Percentiles rank a stretch among this genome's conserved stretches.
These are phyloP conservation scores for Mortierella sp. DNA, from an alignment of 371 early-diverging fungal genomes.

Conservation along the genomic window DNA sequence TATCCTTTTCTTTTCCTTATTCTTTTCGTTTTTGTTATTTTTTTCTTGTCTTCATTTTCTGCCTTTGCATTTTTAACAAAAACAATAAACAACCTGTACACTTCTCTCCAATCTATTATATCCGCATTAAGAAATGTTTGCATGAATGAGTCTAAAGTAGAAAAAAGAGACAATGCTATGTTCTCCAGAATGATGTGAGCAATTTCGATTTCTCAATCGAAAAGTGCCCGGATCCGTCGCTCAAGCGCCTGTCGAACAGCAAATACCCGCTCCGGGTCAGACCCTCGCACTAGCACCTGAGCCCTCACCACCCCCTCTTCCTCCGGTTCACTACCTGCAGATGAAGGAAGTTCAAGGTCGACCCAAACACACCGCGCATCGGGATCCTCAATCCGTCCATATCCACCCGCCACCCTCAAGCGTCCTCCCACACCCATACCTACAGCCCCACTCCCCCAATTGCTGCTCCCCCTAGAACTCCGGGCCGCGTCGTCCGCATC, in stretches of 20 bases:
- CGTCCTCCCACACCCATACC: not conserved
- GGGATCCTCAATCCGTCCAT: slow-evolving; percentile 3
- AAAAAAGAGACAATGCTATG: not conserved
- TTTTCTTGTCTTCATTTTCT: not conserved
- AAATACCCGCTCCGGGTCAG: slow-evolving; percentile 12
- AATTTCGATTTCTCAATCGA: slow-evolving; percentile 4
- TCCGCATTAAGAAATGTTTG: not conserved
- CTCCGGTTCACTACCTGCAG: not conserved
- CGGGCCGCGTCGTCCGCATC: not conserved
- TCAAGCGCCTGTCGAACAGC: slow-evolving; percentile 24
- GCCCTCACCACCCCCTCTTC: not conserved
- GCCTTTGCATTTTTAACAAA: not conserved
- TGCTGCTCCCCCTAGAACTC: not conserved
- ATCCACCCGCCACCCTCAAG: not conserved
- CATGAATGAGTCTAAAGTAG: slow-evolving; percentile 1
- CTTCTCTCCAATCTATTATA: not conserved
- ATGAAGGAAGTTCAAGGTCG: slow-evolving; percentile 1
- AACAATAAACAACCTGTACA: slow-evolving; percentile 2
- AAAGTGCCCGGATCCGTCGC: slow-evolving; percentile 19
- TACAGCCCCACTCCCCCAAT: not conserved
- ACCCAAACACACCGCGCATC: slow-evolving; percentile 22
- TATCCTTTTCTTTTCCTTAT: not conserved
- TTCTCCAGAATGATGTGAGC: not conserved
- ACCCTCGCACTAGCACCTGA: slow-evolving; percentile 16
- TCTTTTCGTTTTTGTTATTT: not conserved